A percentile compares a stretch with the other conserved stretches of the same genome.
These are phyloP conservation scores for Diplocarpon mali DNA, from an alignment of 2,329 filamentous ascomycete genomes.

Conservation along the genomic window DNA sequence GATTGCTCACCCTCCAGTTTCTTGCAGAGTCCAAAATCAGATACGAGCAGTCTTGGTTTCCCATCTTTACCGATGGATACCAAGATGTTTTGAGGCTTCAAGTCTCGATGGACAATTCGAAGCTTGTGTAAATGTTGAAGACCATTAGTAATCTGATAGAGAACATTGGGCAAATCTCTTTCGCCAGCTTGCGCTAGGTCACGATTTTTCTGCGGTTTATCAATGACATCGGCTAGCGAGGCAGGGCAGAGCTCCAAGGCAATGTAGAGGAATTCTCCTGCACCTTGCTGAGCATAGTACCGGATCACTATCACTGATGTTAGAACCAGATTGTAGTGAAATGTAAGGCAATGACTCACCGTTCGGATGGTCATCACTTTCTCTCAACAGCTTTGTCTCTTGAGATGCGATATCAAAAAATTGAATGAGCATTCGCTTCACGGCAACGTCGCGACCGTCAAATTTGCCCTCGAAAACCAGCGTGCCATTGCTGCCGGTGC, in stretches of 20 bases:
- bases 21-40: constrained; percentile 95
- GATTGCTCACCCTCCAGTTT: constrained; percentile 91
- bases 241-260: constrained; percentile 89
- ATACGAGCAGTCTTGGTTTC: constrained; percentile 78
- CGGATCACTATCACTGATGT: constrained; percentile 58
- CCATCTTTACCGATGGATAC: constrained; percentile 63
- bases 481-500: constrained; percentile 90
- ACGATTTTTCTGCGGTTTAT: constrained; percentile 56
- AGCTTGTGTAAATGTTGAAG: constrained; percentile 81
- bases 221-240: constrained; percentile 82
- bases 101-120: constrained; percentile 90
- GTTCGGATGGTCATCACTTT: constrained; percentile 92
- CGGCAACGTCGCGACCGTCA: constrained; percentile 83
- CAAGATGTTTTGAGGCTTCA: constrained; percentile 96
- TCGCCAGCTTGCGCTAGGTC: constrained; percentile 63
- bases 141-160: constrained; percentile 84
- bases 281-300: constrained; percentile 86
- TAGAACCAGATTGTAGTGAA: constrained; percentile 6
- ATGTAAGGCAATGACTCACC: constrained; percentile 32
- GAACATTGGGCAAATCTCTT: constrained; percentile 63
- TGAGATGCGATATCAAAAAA: constrained; percentile 94
- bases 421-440: constrained; percentile 93
- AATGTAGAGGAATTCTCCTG: constrained; percentile 88
- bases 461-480: constrained; percentile 92
- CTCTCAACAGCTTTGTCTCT: constrained; percentile 79